These are phyloP conservation scores for Arachnomyces sp. DNA, from an alignment of 2,329 filamentous ascomycete species.

Conservation along the genomic window DNA sequence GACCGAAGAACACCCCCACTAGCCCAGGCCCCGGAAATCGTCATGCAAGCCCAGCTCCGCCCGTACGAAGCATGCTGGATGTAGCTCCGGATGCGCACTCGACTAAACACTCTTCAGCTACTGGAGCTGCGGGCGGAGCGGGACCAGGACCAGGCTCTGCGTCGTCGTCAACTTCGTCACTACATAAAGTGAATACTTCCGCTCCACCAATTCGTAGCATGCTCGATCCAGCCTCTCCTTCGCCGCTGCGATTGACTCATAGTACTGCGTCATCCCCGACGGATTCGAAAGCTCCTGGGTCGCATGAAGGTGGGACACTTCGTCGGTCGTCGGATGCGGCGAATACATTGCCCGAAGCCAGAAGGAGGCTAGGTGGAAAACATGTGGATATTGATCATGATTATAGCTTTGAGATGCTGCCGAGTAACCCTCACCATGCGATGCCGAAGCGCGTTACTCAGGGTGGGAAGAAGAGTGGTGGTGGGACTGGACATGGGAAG, in stretches of 20 bases:
- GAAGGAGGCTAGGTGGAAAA: constrained; percentile 14
- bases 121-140: constrained; percentile 22
- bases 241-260: constrained; percentile 27
- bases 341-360: constrained; percentile 15
- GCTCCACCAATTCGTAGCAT: constrained; percentile 23
- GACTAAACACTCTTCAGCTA: constrained; percentile 5
- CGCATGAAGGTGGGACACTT: constrained; percentile 27
- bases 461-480: constrained; percentile 31
- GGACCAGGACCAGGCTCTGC: constrained; percentile 22
- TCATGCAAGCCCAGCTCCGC: constrained; percentile 56
- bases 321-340: constrained; percentile 28
- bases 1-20: constrained; percentile 15
- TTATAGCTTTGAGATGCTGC: constrained; percentile 40
- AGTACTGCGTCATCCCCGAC: constrained; percentile 27
- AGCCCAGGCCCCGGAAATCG: constrained; percentile 42
- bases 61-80: constrained; percentile 62
- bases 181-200: constrained; percentile 18
- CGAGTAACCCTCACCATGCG: constrained; percentile 36
- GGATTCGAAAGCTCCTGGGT: constrained; percentile 20
- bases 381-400: constrained; percentile 20
- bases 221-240: constrained; percentile 28
- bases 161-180: constrained; percentile 9
- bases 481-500: constrained; percentile 15
- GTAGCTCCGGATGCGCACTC: constrained; percentile 40
- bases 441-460: constrained; percentile 37